Base-by-base conservation (phyloP, 352 stramenopile genomes). In the Pythium sukuiense region DNA sequence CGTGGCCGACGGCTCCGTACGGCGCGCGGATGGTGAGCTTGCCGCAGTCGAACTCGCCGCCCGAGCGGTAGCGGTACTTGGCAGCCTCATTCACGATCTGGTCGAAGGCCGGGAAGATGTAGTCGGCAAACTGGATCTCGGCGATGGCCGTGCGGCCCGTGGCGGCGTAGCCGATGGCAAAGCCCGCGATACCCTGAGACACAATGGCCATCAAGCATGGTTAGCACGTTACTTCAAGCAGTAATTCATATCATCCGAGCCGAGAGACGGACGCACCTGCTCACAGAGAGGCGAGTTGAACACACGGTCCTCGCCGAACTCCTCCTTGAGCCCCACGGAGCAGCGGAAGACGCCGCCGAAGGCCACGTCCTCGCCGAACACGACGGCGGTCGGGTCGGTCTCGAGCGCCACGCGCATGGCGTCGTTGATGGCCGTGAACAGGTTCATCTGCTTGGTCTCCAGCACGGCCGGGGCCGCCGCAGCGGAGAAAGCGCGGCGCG, bases 341-440 rank as follows among this genome's bases (percentile, higher is more conserved):
- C 97, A 99, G 37, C 97, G 93, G 80, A 99, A 99, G 33, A 99
- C 97, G 53, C 97, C 97, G 52, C 97, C 97, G 75, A 99, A 99
- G 5, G 91, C 96, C 58, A 99, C 96, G 72, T 99, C 97, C 80
- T 99, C 96, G 9, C 97, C 97, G 86, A 99, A 99, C 26, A 99
- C 69, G 63, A 98, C 90, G 1, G 93, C 85, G 1, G 71, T 89
- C 3, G 81, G 81, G 71, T 99, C 95, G 1, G 93, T 98, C 35
- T 86, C 73, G 69, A 98, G 73, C 6, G 91, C 91, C 27, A 93
- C 81, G 54, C 88, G 82, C 88, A 98, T 93, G 62, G 87, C 92
- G 66, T 97, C 86, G 71, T 97, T 98, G 73, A 98, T 93, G 56
- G 91, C 91, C 11, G 87, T 97, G 72, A 97, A 97, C 72, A 98